A percentile compares a stretch with the other conserved stretches of the same genome.
Conservation (phyloP, 1,139 yeast species). For the Suhomyces ambrosiae region DNA sequence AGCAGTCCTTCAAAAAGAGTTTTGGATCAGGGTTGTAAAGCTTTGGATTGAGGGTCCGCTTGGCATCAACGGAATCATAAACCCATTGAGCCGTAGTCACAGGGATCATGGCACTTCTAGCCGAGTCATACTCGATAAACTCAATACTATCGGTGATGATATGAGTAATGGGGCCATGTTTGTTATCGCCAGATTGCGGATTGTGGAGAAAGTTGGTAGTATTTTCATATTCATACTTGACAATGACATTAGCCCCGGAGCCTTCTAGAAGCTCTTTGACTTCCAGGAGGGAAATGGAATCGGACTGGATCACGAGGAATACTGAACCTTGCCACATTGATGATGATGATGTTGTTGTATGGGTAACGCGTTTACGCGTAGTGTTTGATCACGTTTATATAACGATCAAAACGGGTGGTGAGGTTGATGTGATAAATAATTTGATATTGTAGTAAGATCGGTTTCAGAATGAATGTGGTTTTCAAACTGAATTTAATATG, state of each 20-base stretch:
- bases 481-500: no score
- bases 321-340: slow-evolving; percentile 41
- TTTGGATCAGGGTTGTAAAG: slow-evolving; percentile 70
- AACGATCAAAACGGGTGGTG: no score
- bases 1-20: slow-evolving; percentile 61
- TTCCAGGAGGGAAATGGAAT: slow-evolving; percentile 27
- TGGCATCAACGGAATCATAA: slow-evolving; percentile 44
- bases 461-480: no score
- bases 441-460: no score
- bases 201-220: slow-evolving; percentile 26
- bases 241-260: slow-evolving; percentile 26
- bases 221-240: slow-evolving; percentile 30
- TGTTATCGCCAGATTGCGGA: slow-evolving; percentile 56
- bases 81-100: slow-evolving; percentile 72
- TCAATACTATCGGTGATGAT: slow-evolving; percentile 56
- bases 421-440: no score
- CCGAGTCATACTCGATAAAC: slow-evolving; percentile 56
- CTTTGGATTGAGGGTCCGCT: slow-evolving; percentile 51
- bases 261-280: slow-evolving; percentile 21
- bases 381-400: slow-evolving; percentile 6
- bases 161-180: slow-evolving; percentile 46
- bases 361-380: slow-evolving; percentile 10
- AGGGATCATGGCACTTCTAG: slow-evolving; percentile 63
- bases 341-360: slow-evolving; percentile 1
- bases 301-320: slow-evolving; percentile 44